Evolutionary conservation across 2,329 filamentous ascomycete genomes (phyloP).

Genomic region (Botryotinia calthae): DNA sequence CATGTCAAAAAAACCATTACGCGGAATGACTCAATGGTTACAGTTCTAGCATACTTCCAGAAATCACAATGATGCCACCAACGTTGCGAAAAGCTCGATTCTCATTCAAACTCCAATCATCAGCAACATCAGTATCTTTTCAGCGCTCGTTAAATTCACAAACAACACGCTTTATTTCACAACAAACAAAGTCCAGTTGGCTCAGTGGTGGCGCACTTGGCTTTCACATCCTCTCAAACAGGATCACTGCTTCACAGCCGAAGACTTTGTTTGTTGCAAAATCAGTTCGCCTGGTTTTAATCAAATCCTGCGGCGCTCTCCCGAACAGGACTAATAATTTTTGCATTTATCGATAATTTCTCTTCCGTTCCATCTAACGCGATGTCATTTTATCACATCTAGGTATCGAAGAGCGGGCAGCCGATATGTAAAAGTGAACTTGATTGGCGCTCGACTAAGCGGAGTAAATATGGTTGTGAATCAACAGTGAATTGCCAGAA

Average conservation of each 20-base stretch:
- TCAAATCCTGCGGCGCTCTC: background rate
- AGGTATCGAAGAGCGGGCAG: no score
- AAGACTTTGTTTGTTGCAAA: background rate
- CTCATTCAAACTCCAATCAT: background rate
- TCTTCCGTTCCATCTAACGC: background rate
- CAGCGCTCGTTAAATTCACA: background rate
- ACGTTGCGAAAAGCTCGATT: background rate
- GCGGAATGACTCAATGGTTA: background rate
- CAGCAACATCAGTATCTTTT: background rate
- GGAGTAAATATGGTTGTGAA: no score
- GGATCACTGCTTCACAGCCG: background rate
- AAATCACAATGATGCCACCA: background rate
- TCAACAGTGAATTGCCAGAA: background rate
- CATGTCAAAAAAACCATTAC: background rate
- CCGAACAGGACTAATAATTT: background rate
- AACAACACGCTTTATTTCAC: background rate
- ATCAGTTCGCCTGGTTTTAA: slow-evolving; percentile 1
- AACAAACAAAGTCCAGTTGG: slow-evolving; percentile 1
- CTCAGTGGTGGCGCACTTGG: slow-evolving; percentile 5
- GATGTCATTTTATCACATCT: no score
- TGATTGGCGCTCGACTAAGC: no score
- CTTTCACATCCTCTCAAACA: slow-evolving; percentile 6
- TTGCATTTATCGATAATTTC: background rate
- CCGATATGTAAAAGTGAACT: no score
- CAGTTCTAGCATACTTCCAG: background rate